These are phyloP conservation scores for Balansia obtecta DNA, from an alignment of 2,329 filamentous ascomycete genomes.

Conservation along the genomic window DNA sequence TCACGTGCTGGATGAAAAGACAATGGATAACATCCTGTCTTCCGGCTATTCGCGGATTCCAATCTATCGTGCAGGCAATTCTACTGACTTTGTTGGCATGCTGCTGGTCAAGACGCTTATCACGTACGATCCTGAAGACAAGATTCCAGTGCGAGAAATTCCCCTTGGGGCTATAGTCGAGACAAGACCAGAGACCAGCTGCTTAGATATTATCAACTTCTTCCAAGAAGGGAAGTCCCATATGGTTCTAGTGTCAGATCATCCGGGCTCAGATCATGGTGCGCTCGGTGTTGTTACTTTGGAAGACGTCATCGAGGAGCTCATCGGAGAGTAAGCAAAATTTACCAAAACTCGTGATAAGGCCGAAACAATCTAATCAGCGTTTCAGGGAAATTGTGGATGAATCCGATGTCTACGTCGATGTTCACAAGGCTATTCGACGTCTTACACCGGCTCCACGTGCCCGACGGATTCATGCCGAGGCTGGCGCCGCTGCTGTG, in stretches of 20 bases:
- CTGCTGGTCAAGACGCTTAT: constrained; percentile 97
- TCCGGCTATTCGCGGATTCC: constrained; percentile 94
- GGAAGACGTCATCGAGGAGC: constrained; percentile 95
- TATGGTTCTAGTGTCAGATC: constrained; percentile 91
- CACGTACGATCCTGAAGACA: constrained; percentile 94
- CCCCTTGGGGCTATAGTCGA: constrained; percentile 88
- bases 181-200: constrained; percentile 89
- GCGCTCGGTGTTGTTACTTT: constrained; percentile 89
- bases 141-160: constrained; percentile 77
- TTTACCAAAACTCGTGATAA: neutral
- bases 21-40: constrained; percentile 86
- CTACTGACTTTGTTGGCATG: constrained; percentile 90
- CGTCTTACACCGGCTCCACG: constrained; percentile 77
- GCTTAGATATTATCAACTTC: constrained; percentile 96
- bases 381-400: constrained; percentile 80
- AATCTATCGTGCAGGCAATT: constrained; percentile 76
- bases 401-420: constrained; percentile 95
- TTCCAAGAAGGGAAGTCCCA: constrained; percentile 99
- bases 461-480: constrained; percentile 40
- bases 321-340: constrained; percentile 80
- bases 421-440: constrained; percentile 95
- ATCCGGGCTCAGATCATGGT: constrained; percentile 79
- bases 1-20: constrained; percentile 80
- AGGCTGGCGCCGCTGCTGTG: constrained; percentile 19
- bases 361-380: constrained; percentile 7